Evolutionary conservation across 495 filamentous ascomycete species (phyloP).

Genomic region (Chaetomium tenue): DNA sequence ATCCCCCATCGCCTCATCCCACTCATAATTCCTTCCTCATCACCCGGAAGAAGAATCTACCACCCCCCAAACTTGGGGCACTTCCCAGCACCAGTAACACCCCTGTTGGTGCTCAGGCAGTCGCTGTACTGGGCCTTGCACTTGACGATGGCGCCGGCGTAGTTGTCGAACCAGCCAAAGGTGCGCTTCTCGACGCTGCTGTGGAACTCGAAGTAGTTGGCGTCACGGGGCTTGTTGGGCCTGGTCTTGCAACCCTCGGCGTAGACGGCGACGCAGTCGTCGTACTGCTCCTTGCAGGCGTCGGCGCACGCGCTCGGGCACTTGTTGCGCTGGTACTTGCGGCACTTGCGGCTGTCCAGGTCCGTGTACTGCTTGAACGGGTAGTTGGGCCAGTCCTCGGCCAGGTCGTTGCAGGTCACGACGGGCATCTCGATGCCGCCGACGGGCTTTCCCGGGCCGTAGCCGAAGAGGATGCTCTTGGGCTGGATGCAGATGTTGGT

Average conservation of each 20-base stretch:
- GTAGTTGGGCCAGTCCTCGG: slow-evolving; percentile 35
- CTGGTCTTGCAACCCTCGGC: slow-evolving; percentile 40
- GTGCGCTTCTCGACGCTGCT: slow-evolving; percentile 11
- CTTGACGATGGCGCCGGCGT: slow-evolving; percentile 13
- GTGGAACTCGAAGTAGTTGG: slow-evolving; percentile 14
- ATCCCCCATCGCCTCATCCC: neutral
- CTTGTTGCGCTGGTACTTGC: slow-evolving; percentile 34
- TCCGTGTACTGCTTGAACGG: slow-evolving; percentile 50
- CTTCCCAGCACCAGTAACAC: slow-evolving; percentile 24
- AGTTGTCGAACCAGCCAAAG: slow-evolving; percentile 17
- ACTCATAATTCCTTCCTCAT: neutral
- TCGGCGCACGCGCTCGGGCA: slow-evolving; percentile 43
- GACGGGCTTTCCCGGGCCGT: slow-evolving; percentile 45
- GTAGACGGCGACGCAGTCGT: slow-evolving; percentile 46
- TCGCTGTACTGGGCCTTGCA: slow-evolving; percentile 23
- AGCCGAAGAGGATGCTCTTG: slow-evolving; percentile 38
- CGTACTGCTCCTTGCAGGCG: slow-evolving; percentile 51
- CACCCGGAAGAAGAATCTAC: neutral
- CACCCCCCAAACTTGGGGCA: slow-evolving; percentile 25
- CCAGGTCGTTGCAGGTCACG: slow-evolving; percentile 52
- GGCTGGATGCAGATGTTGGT: slow-evolving; percentile 50
- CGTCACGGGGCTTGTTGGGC: neutral
- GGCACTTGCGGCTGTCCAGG: slow-evolving; percentile 38
- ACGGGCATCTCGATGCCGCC: slow-evolving; percentile 48
- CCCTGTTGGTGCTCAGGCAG: slow-evolving; percentile 19